A percentile compares a stretch with the other conserved stretches of the same genome.
These are phyloP conservation scores for Forsythia viridissima DNA, from an alignment of 257 asterid species.

Conservation along the genomic window DNA sequence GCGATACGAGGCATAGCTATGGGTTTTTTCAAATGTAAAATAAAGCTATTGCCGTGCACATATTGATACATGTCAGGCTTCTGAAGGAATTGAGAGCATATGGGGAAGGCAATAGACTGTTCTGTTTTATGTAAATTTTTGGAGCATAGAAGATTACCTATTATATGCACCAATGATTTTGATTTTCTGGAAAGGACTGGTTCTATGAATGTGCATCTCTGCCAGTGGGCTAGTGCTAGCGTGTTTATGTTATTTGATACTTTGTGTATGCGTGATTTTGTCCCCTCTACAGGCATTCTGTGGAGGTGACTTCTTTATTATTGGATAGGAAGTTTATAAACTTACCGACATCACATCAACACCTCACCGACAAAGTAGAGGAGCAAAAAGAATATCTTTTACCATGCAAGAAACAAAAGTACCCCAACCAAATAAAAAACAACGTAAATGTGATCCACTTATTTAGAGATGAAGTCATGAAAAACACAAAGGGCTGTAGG, in stretches of 20 bases:
- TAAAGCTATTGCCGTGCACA: not conserved
- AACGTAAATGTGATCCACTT: not conserved
- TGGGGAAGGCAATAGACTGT: not conserved
- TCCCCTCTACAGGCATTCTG: not conserved
- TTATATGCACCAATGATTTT: not conserved
- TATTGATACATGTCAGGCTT: not conserved
- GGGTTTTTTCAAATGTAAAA: not conserved
- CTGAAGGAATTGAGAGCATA: not conserved
- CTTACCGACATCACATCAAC: not conserved
- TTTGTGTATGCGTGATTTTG: not conserved
- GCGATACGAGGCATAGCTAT: not conserved
- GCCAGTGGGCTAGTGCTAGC: not conserved
- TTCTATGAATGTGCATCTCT: not conserved
- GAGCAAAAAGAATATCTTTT: not conserved
- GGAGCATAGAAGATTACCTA: not conserved
- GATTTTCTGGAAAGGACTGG: not conserved
- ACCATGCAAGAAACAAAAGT: not conserved
- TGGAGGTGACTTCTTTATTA: not conserved
- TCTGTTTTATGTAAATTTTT: not conserved
- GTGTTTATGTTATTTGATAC: not conserved
- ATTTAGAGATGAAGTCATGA: not conserved
- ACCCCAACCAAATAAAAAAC: not conserved
- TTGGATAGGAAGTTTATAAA: not conserved
- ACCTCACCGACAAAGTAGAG: not conserved
- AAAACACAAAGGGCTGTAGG: not conserved